Conservation (phyloP, 148 eudicot genomes). For the Fagopyrum tataricum region DNA sequence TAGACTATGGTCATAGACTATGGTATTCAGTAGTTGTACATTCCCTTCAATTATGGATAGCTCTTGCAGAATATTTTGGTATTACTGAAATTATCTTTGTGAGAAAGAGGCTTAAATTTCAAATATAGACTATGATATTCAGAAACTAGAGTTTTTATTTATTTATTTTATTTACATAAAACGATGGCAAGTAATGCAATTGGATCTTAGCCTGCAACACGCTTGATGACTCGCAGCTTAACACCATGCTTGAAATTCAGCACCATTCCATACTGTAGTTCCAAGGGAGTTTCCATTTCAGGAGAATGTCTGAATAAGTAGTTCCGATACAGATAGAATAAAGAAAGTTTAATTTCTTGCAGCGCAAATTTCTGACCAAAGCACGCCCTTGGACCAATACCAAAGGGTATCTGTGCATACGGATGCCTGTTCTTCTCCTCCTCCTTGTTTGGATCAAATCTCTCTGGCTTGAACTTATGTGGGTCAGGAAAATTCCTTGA, state of each 20-base stretch:
- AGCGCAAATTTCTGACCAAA: conserved; percentile 82
- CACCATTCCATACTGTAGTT: conserved; percentile 67
- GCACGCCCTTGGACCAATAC: conserved; percentile 87
- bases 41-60: too few species aligned
- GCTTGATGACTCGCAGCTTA: conserved; percentile 52
- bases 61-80: too few species aligned
- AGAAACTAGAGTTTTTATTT: too few species aligned
- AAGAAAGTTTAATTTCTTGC: conserved; percentile 71
- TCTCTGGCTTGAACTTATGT: conserved; percentile 83
- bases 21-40: too few species aligned
- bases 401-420: conserved; percentile 92
- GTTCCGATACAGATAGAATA: conserved; percentile 63
- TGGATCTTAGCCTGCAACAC: conserved; percentile 7
- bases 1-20: too few species aligned
- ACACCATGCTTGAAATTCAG: conserved; percentile 82
- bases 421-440: conserved; percentile 88
- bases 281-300: conserved; percentile 71
- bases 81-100: too few species aligned
- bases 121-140: too few species aligned
- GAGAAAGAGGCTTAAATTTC: too few species aligned
- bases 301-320: conserved; percentile 73
- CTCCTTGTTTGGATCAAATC: conserved; percentile 62
- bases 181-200: too few species aligned
- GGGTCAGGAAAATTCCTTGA: conserved; percentile 81
- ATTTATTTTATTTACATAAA: too few species aligned